These are phyloP conservation scores for Pezizomycotina sp. DNA, from an alignment of 2,329 filamentous ascomycete genomes.

Conservation along the genomic window DNA sequence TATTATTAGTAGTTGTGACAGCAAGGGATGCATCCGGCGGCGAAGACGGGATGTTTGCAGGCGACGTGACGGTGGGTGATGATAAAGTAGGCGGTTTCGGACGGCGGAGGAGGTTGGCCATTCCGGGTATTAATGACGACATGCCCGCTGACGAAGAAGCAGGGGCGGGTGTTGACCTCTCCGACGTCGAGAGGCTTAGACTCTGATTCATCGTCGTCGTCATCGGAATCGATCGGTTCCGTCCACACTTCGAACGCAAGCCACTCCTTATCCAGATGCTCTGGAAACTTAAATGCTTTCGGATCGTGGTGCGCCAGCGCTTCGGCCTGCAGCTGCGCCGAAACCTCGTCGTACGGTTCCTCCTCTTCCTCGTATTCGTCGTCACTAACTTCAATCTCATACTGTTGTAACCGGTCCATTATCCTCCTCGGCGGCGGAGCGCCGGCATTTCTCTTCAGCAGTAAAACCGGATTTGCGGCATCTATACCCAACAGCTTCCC, in stretches of 20 bases:
- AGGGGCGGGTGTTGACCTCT: constrained; percentile 3
- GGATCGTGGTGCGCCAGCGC: constrained; percentile 26
- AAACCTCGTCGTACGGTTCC: constrained; percentile 14
- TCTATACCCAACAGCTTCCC: constrained; percentile 78
- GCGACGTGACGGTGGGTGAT: constrained; percentile 15
- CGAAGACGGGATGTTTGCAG: constrained; percentile 9
- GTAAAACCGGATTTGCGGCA: constrained; percentile 52
- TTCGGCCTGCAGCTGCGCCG: constrained; percentile 32
- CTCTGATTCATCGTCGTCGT: constrained; percentile 32
- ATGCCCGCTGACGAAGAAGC: constrained; percentile 8
- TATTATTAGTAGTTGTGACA: constrained; percentile 36
- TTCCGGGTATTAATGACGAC: constrained; percentile 13
- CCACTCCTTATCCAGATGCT: constrained; percentile 74
- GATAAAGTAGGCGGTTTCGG: constrained; percentile 16
- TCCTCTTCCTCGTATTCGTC: constrained; percentile 25
- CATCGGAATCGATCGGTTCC: constrained; percentile 40
- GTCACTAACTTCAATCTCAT: constrained; percentile 22
- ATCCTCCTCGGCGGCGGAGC: constrained; percentile 45
- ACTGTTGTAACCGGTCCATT: constrained; percentile 33
- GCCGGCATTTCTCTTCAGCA: constrained; percentile 55
- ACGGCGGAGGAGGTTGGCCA: constrained; percentile 9
- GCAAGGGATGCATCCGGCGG: constrained; percentile 23
- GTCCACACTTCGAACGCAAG: constrained; percentile 74
- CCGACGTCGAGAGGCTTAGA: constrained; percentile 22
- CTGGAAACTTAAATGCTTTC: constrained; percentile 45